A percentile compares a stretch with the other conserved stretches of the same genome.
Conservation (phyloP, 1,284 basidiomycete species). For the Ganoderma resinaceum region DNA sequence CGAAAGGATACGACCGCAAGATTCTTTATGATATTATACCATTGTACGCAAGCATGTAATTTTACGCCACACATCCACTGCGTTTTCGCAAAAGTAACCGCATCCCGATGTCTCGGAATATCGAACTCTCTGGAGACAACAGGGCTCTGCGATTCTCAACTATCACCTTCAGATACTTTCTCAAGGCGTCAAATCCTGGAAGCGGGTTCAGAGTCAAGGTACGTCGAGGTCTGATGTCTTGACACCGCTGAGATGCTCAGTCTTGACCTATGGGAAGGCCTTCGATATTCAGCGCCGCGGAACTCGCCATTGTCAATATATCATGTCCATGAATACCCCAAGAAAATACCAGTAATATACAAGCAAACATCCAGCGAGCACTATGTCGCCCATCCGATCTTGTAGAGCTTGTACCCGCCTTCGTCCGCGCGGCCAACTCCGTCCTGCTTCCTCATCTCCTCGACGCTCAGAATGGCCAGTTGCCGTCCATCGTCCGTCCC, state of each 20-base stretch:
- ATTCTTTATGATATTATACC: constrained; percentile 28
- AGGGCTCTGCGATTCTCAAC: too few relatives aligned
- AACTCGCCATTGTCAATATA: background rate
- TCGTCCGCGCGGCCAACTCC: constrained; percentile 75
- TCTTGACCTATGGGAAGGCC: too few relatives aligned
- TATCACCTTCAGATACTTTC: too few relatives aligned
- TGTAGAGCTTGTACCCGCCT: constrained; percentile 68
- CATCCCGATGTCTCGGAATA: too few relatives aligned
- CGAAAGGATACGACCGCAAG: background rate
- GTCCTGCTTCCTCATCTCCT: constrained; percentile 53
- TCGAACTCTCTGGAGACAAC: too few relatives aligned
- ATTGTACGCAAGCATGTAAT: constrained; percentile 28
- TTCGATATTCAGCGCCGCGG: too few relatives aligned
- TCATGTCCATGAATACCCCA: constrained; percentile 1
- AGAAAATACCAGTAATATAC: background rate
- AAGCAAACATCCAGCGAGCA: background rate
- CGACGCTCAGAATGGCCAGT: constrained; percentile 53
- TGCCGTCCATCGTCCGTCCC: constrained; percentile 16
- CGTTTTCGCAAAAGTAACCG: too few relatives aligned
- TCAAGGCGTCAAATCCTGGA: too few relatives aligned
- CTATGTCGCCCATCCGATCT: constrained; percentile 68
- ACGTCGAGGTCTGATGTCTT: too few relatives aligned
- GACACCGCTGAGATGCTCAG: too few relatives aligned
- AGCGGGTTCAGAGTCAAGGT: too few relatives aligned
- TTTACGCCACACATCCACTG: constrained; percentile 19